These are phyloP conservation scores for Cytospora chrysosperma DNA, from an alignment of 2,329 filamentous ascomycete genomes.

Conservation along the genomic window DNA sequence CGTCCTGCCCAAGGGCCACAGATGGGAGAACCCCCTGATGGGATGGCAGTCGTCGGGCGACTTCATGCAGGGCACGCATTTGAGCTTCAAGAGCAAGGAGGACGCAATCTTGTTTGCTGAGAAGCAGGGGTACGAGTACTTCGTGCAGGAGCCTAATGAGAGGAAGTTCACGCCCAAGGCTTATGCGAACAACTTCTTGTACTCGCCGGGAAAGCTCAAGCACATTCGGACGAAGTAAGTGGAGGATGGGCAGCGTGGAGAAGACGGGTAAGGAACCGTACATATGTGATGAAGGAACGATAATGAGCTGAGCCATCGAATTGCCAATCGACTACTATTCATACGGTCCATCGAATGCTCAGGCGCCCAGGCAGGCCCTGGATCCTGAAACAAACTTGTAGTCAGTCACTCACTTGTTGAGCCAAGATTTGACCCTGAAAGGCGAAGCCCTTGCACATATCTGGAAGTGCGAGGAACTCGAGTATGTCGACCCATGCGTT, in stretches of 20 bases:
- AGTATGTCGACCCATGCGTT: not conserved
- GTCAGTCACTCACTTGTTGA: not conserved
- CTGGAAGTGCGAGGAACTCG: not conserved
- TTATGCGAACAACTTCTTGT: slow-evolving; percentile 95
- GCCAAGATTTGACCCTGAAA: not conserved
- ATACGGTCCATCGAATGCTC: not conserved
- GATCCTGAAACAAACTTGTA: not conserved
- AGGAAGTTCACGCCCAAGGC: slow-evolving; percentile 86
- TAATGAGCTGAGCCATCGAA: not conserved
- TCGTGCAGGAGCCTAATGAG: slow-evolving; percentile 93
- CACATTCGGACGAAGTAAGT: slow-evolving; percentile 74
- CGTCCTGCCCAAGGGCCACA: slow-evolving; percentile 83
- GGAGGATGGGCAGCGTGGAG: not conserved
- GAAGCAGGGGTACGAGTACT: slow-evolving; percentile 99
- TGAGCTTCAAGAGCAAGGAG: slow-evolving; percentile 90
- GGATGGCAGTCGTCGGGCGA: slow-evolving; percentile 97
- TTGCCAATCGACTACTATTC: not conserved
- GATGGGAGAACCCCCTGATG: slow-evolving; percentile 98
- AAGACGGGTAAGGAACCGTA: slow-evolving; percentile 11
- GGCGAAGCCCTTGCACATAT: not conserved
- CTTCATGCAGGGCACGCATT: slow-evolving; percentile 87
- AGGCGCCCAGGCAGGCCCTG: not conserved
- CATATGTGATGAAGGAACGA: slow-evolving; percentile 17
- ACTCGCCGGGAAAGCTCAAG: slow-evolving; percentile 84
- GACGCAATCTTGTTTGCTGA: slow-evolving; percentile 93